Evolutionary conservation across 306 rosid genomes (phyloP), one percentile per base, ranked within the genome.

Genomic region (Pyrus communis): DNA sequence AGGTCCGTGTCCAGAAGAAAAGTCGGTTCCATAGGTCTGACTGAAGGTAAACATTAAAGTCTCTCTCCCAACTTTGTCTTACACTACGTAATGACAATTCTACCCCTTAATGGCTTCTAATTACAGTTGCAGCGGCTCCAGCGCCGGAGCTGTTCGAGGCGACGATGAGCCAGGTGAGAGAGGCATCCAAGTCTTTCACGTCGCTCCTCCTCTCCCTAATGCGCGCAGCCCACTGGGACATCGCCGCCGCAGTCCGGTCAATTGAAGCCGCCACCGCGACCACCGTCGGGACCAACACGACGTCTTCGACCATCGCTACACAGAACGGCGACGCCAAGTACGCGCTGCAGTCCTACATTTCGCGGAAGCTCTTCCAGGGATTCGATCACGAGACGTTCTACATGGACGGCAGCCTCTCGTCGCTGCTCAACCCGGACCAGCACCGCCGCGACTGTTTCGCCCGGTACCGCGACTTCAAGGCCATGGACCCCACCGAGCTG

Each of bases 181-280:
- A 90, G 64, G 82, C 96, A 27, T 86, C 94, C 40, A 95, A 88
- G 75, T 88, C 93, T 52, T 95, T 95, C 89, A 86, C 97, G 52
- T 87, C 96, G 19, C 78, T 85, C 68, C 89, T 95, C 22, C 92
- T 92, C 74, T 85, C 97, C 54, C 92, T 88, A 38, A 95, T 95
- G 99, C 96, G 96, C 80, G 88, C 90, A 65, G 97, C 99, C 38
- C 96, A 87, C 18, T 95, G 97, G 99, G 97, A 95, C 79, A 95
- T 95, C 46, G 85, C 93, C 25, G 97, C 97, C 21, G 97, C 96
- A 9, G 99, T 95, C 71, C 88, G 97, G 27, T 95, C 99, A 54
- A 95, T 95, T n/a, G 97, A 95, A 85, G 86, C 97, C 10, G 97
- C 98, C 72, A 72, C 90, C 10, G 82, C 66, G n/a, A 75, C 79